Conservation (phyloP, 352 stramenopile genomes). For the Globisporangium okanoganense region DNA sequence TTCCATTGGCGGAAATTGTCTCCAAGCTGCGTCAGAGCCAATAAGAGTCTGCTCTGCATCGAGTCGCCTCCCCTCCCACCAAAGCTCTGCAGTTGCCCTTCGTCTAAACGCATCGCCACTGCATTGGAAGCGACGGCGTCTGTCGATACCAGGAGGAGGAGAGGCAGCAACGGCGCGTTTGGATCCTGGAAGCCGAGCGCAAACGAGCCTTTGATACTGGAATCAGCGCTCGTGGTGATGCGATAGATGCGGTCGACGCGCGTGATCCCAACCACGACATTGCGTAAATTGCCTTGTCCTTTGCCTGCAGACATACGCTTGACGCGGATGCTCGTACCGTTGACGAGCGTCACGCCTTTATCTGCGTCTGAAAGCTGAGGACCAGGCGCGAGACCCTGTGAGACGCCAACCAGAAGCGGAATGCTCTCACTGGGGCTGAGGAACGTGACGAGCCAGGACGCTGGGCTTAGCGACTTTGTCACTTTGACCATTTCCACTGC, state of each 20-base stretch:
- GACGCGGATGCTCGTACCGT: constrained; percentile 12
- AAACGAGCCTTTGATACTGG: constrained; percentile 20
- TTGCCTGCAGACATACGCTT: constrained; percentile 19
- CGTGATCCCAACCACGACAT: constrained; percentile 20
- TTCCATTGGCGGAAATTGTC: not conserved
- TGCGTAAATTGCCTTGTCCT: constrained; percentile 24
- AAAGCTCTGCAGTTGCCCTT: constrained; percentile 19
- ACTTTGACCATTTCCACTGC: constrained; percentile 25
- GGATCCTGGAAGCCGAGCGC: constrained; percentile 21
- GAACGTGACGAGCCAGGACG: constrained; percentile 39
- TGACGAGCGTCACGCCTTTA: not conserved
- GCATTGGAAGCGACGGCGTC: constrained; percentile 27
- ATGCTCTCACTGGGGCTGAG: constrained; percentile 24
- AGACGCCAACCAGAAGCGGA: constrained; percentile 21
- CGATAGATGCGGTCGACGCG: constrained; percentile 26
- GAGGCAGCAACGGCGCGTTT: not conserved
- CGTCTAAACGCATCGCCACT: constrained; percentile 27
- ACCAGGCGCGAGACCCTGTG: constrained; percentile 9
- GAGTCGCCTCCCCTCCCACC: constrained; percentile 28
- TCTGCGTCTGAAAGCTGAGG: constrained; percentile 14
- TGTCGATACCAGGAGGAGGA: constrained; percentile 13
- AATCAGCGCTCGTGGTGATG: constrained; percentile 6
- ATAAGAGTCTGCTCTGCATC: constrained; percentile 21
- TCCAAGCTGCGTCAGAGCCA: constrained; percentile 10
- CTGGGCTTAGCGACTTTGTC: not conserved